A percentile compares a stretch with the other conserved stretches of the same genome.
These are phyloP conservation scores for barley (Hordeum vulgare) DNA, from an alignment of 176 grass and related monocot species.

Conservation along the genomic window MorexV3_pseudomolecules_assembly NC_058519.1:571368169-571368668, in stretches of 20 bases:
- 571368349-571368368: not conserved
- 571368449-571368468: not conserved
- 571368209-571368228: not conserved
- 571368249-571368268: not conserved
- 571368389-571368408: not conserved
- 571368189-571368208: not conserved
- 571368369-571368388: not conserved
- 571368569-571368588: not conserved
- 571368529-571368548: not conserved
- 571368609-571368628: too few species aligned
- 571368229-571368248: not conserved
- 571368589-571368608: not conserved
- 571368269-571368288: not conserved
- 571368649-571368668: too few species aligned
- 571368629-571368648: too few species aligned
- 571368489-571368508: not conserved
- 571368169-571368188: not conserved
- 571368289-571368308: not conserved
- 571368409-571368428: not conserved
- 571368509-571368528: not conserved
- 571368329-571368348: not conserved
- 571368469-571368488: slow-evolving; percentile 20
- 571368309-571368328: not conserved
- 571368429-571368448: not conserved
- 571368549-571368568: not conserved